Percentiles rank a stretch among this genome's conserved stretches.
Conservation (phyloP, 2,329 filamentous ascomycete species). For the Amesomyces nigricolor region DNA sequence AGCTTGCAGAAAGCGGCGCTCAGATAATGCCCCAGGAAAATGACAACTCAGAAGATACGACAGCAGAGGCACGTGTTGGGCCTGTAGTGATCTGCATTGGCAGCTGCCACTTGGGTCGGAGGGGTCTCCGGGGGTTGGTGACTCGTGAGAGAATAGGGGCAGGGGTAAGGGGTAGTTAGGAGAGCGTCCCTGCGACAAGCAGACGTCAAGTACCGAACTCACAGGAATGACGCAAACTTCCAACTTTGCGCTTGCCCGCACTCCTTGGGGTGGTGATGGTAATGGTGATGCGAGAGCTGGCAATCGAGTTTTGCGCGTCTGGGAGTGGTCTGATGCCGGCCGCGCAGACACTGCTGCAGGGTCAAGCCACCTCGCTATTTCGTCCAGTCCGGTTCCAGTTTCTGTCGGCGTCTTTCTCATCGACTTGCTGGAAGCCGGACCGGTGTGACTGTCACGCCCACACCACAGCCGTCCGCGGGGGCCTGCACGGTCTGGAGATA, state of each 20-base stretch:
- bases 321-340: background rate
- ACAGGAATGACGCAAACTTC: constrained; percentile 2
- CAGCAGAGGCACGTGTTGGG: constrained; percentile 3
- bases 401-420: background rate
- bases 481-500: background rate
- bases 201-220: background rate
- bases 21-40: background rate
- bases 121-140: background rate
- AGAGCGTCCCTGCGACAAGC: background rate
- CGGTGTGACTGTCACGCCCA: constrained; percentile 8
- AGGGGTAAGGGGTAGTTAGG: background rate
- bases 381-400: constrained; percentile 2
- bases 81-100: constrained; percentile 3
- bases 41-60: constrained; percentile 5
- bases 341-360: background rate
- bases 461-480: background rate
- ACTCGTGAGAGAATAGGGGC: background rate
- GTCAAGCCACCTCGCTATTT: constrained; percentile 2
- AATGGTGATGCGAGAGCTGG: background rate
- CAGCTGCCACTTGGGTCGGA: background rate
- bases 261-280: background rate
- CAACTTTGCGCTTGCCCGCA: background rate
- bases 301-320: background rate
- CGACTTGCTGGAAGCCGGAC: constrained; percentile 2
- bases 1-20: background rate